Conservation (phyloP, 1,139 yeast genomes). For the Saccharomyces hybrid region DNA sequence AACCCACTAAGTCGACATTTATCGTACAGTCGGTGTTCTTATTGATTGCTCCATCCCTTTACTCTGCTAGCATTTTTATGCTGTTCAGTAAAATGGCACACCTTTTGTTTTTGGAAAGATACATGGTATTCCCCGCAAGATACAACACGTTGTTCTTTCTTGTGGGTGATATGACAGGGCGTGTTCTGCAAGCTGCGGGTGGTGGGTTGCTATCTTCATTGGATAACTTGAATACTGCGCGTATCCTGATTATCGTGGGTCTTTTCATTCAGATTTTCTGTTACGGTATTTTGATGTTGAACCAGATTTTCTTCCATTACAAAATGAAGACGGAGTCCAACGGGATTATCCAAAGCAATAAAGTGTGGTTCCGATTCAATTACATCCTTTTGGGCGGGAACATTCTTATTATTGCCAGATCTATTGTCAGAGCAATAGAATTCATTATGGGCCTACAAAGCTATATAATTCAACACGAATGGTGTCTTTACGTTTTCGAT, state of each 20-base stretch:
- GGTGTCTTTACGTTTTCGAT: constrained; percentile 36
- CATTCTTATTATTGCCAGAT: constrained; percentile 36
- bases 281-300: constrained; percentile 32
- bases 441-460: constrained; percentile 37
- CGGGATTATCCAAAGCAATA: not conserved
- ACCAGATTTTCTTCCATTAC: constrained; percentile 17
- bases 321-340: not conserved
- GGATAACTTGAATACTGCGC: constrained; percentile 19
- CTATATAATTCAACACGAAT: constrained; percentile 34
- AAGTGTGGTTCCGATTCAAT: constrained; percentile 21
- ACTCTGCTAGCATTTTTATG: constrained; percentile 43
- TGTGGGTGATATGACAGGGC: constrained; percentile 37
- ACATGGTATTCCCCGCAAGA: constrained; percentile 31
- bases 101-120: constrained; percentile 26
- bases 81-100: constrained; percentile 35
- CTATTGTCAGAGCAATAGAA: constrained; percentile 37
- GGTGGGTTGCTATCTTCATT: constrained; percentile 36
- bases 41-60: constrained; percentile 39
- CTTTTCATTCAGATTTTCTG: constrained; percentile 35
- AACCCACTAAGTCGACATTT: constrained; percentile 29
- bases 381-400: constrained; percentile 28
- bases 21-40: constrained; percentile 35
- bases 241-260: constrained; percentile 31
- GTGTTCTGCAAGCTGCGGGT: constrained; percentile 41
- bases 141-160: constrained; percentile 38